A percentile compares a stretch with the other conserved stretches of the same genome.
phyloP scores from a whole-genome alignment of 768 basidiomycete genomes.

The Hygrocybe coccinea region DNA sequence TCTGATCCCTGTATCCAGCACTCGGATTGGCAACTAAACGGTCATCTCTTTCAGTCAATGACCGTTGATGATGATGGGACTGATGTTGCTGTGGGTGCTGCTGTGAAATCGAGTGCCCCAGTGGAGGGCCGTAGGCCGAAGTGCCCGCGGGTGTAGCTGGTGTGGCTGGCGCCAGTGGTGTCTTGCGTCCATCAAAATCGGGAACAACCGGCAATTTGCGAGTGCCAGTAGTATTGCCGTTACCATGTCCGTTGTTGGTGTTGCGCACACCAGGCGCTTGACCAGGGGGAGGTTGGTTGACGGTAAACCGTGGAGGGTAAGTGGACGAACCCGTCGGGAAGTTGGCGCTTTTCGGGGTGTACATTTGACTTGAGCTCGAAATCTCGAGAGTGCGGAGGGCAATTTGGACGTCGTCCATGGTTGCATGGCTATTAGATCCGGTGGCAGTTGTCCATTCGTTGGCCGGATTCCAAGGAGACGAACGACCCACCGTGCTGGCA shows the following conservation, averaged over 20 bases:
- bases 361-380: constrained; percentile 30
- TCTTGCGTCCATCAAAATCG: constrained; percentile 65
- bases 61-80: constrained; percentile 30
- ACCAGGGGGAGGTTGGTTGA: constrained; percentile 42
- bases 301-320: constrained; percentile 70
- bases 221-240: constrained; percentile 33
- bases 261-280: constrained; percentile 39
- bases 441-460: constrained; percentile 54
- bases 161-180: constrained; percentile 44
- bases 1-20: constrained; percentile 56
- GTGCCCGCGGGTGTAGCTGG: constrained; percentile 54
- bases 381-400: constrained; percentile 70
- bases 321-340: constrained; percentile 47
- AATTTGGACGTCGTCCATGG: constrained; percentile 72
- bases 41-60: constrained; percentile 21
- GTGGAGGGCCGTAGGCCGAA: constrained; percentile 36
- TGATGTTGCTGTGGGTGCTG: constrained; percentile 35
- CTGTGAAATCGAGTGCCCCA: constrained; percentile 25
- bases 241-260: constrained; percentile 32
- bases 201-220: constrained; percentile 52
- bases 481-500: constrained; percentile 55
- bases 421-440: constrained; percentile 30
- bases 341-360: constrained; percentile 25
- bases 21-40: constrained; percentile 27
- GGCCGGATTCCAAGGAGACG: constrained; percentile 58